phyloP scores from a whole-genome alignment of 345 rosid genomes.

The Salix viminalis region DNA sequence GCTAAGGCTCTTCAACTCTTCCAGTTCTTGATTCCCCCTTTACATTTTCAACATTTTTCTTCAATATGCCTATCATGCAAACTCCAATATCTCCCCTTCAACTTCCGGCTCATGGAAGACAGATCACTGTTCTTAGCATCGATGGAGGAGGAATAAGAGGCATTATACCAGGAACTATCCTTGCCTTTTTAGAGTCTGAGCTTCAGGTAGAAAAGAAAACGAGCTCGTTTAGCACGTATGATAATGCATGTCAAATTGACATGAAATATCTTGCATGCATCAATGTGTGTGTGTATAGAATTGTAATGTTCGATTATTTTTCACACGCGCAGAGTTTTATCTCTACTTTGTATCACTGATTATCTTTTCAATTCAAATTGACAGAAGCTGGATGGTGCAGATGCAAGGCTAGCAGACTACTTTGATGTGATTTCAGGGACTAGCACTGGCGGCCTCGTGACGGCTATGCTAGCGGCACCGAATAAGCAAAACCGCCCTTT shows the following conservation, averaged over 20 bases:
- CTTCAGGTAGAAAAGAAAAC: conserved; percentile 47
- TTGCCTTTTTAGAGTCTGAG: conserved; percentile 56
- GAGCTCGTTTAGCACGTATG: too few relatives aligned
- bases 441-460: conserved; percentile 11
- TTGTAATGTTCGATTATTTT: too few relatives aligned
- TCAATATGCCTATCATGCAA: too few relatives aligned
- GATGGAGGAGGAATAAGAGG: too few relatives aligned
- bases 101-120: conserved; percentile 35
- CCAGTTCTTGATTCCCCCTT: too few relatives aligned
- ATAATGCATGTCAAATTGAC: too few relatives aligned
- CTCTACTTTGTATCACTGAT: neutral
- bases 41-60: neutral
- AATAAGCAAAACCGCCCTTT: conserved; percentile 3
- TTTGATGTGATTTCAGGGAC: too few relatives aligned
- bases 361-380: neutral
- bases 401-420: conserved; percentile 31
- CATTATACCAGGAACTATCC: conserved; percentile 45
- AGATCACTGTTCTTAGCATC: too few relatives aligned
- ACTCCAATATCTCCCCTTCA: conserved; percentile 18
- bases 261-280: too few relatives aligned
- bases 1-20: too few relatives aligned
- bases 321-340: neutral
- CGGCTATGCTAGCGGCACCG: conserved; percentile 62
- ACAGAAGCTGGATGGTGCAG: conserved; percentile 65
- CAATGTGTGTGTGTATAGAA: too few relatives aligned